Evolutionary conservation across 2,329 filamentous ascomycete genomes (phyloP), one percentile per base, ranked within the genome.

Genomic region (Incumbomyces delicatus): DNA sequence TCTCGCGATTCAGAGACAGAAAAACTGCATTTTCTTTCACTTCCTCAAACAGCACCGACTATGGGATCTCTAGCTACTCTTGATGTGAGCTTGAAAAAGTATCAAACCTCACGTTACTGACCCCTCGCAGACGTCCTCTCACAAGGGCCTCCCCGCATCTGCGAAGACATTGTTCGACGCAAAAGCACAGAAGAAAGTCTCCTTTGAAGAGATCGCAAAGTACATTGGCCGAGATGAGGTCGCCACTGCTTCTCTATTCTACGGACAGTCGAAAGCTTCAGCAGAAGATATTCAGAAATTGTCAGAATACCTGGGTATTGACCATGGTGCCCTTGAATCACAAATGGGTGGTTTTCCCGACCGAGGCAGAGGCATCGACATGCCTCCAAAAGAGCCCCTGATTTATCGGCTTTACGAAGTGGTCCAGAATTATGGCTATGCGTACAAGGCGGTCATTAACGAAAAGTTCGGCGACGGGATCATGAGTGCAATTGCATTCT

Each of bases 391-490:
- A 49, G 87, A 94, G 63, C 87, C 87, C 3, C 67, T 94, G 56
- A 89, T 95, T 61, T 96, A 96, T 66, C 75, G 90, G 2, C 65
- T 95, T 50, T 95, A 87, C 64, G 90, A 96, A 73, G 85, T 95
- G 62, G 83, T 96, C 52, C 89, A 95, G 70, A 96, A 95, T 65
- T 95, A 95, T 61, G 90, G 90, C 1, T 94, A 95, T 64, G 86
- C 89, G 1, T 95, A 94, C 69, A 95, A 95, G 75, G 89, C 88
- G 1, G 78, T 96, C 3, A 64, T 95, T 65, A 95, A 96, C 57
- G 90, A 96, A 76, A 95, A 95, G 74, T 88, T 87, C 61, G 85
- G 85, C 0, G 85, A 89, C 62, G 90, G 90, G 1, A 96, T 96
- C 61, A 95, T 96, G 90, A 94, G 87, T 62, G 90, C 89, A 1